phyloP scores from a whole-genome alignment of 805 yeast species.

The Teunomyces funiuensis region DNA sequence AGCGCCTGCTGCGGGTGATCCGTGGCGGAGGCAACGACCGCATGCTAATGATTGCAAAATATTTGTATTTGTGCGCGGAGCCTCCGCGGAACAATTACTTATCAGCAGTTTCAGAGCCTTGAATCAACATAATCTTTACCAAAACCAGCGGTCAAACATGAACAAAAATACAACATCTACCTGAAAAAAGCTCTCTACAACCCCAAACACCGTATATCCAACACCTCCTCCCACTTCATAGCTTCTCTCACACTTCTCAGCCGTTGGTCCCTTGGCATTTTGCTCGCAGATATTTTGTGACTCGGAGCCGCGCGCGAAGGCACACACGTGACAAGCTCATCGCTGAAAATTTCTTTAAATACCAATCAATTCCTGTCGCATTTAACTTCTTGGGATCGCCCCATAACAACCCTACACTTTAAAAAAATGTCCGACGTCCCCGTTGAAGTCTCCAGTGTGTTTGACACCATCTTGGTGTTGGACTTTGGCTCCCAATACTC shows the following conservation, averaged over 20 bases:
- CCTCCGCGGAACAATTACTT: background rate
- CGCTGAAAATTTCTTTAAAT: background rate
- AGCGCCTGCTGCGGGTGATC: slow-evolving; percentile 29
- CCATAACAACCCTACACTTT: background rate
- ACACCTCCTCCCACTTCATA: no score
- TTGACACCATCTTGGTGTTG: slow-evolving; percentile 94
- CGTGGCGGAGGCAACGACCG: slow-evolving; percentile 34
- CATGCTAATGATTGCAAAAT: slow-evolving; percentile 5
- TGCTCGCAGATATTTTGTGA: background rate
- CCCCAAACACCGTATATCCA: no score
- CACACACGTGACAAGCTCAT: background rate
- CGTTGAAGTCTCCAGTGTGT: slow-evolving; percentile 76
- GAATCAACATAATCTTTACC: no score
- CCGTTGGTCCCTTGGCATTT: background rate
- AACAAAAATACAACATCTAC: no score
- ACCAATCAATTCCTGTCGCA: background rate
- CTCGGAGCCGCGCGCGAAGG: background rate
- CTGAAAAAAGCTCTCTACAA: no score
- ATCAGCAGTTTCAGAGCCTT: no score
- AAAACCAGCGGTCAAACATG: no score
- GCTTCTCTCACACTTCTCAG: no score
- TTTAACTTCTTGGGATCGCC: slow-evolving; percentile 5
- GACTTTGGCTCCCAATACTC: slow-evolving; percentile 99
- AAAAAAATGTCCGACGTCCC: slow-evolving; percentile 30
- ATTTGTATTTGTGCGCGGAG: slow-evolving; percentile 1